Base-by-base conservation (phyloP, 495 filamentous ascomycete species). In the Daldinia decipiens region DNA sequence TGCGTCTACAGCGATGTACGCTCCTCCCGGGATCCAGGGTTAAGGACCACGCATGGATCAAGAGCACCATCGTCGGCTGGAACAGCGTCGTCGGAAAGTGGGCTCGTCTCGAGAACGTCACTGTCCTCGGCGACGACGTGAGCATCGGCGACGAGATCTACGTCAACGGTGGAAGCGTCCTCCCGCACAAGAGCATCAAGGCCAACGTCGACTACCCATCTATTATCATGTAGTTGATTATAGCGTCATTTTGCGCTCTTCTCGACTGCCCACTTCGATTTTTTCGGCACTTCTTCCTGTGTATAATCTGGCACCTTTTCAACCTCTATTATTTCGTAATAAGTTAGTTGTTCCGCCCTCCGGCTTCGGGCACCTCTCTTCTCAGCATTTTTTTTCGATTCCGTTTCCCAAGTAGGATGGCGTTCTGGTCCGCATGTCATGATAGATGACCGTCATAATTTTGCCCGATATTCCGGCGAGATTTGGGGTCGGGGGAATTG, bases 181-280 rank as follows among this genome's bases (percentile, higher is more conserved):
- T 99, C 74, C 95, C 95, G 21, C 95, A 99, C 83, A 99, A 99
- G 91, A 95, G 90, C 79, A 98, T 99, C 87, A 99, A 99, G 87
- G 84, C 88, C 72, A 99, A 99, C 81, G 92, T 99, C 78, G 95
- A 99, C 84, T 87, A 91, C 65, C 92, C 92, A 57, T 91, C 92
- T 39, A 94, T 94, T 74, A 94, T 94, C 79, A 94, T 94, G 92
- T 94, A 92, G 72, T 62, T 50, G 67, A 38, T 53, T 27, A 6
- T 4, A 36, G 40, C 59, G 50, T 5, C 38, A 15, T 17, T 65
- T 19, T 26, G 26, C 38, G 32, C 51, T 52, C 59, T 38, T 51
- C n/a, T 64, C 26, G 43, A 27, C 43, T 39, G 51, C 40, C 62
- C 59, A 29, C 12, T 60, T 51, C 47, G 21, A 59, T 43, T 58